Percentiles rank a stretch among this genome's conserved stretches.
phyloP scores from a whole-genome alignment of 2,329 filamentous ascomycete species.

The Arthrobotrys musiformis region DNA sequence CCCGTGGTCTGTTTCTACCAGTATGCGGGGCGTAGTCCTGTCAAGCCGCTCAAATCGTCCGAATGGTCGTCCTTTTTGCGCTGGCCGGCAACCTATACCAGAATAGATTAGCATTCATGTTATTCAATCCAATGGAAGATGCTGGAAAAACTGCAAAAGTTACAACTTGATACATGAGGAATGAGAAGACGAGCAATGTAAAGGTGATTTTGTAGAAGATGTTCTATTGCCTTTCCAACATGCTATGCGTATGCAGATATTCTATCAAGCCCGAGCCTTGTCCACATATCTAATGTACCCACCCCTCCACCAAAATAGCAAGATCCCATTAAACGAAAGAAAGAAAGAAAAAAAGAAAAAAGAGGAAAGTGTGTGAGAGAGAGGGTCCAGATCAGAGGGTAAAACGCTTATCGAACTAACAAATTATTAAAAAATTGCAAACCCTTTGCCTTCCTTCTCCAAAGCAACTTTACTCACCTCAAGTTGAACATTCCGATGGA shows the following conservation, averaged over 20 bases:
- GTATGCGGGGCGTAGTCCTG: conserved; percentile 71
- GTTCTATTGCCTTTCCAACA: neutral
- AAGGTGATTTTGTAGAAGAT: neutral
- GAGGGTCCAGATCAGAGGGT: neutral
- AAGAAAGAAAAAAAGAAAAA: neutral
- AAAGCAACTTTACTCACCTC: conserved; percentile 70
- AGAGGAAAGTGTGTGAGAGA: neutral
- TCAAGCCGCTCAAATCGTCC: conserved; percentile 67
- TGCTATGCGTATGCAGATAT: neutral
- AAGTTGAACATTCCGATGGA: conserved; percentile 91
- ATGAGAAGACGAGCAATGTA: neutral
- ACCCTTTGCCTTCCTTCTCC: conserved; percentile 33
- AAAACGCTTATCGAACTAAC: conserved; percentile 10
- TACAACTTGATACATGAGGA: no score
- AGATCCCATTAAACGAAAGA: neutral
- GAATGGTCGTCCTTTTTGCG: conserved; percentile 74
- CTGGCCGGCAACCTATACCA: conserved; percentile 72
- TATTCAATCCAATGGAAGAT: neutral
- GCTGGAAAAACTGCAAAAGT: no score
- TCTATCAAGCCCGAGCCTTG: neutral
- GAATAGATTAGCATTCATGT: neutral
- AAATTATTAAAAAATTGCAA: conserved; percentile 34
- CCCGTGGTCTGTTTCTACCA: conserved; percentile 64
- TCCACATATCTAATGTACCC: conserved; percentile 6
- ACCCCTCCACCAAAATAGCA: neutral